A percentile compares a stretch with the other conserved stretches of the same genome.
Evolutionary conservation across 2,329 filamentous ascomycete genomes (phyloP).

Genomic region (Fusarium sp.): DNA sequence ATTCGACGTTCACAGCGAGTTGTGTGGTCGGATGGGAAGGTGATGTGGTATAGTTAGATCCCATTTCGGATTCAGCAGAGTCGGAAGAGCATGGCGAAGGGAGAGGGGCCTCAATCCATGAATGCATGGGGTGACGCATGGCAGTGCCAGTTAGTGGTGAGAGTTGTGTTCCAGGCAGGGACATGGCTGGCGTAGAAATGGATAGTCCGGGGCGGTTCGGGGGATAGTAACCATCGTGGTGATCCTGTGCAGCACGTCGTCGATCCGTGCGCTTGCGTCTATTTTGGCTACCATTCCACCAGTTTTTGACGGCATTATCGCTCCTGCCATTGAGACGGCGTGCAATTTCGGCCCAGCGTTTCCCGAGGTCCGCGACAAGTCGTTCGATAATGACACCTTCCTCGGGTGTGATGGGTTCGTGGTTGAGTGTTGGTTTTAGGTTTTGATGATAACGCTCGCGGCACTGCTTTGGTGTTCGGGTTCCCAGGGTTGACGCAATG

Average conservation of each 20-base stretch:
- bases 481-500: constrained; percentile 78
- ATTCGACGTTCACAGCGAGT: constrained; percentile 52
- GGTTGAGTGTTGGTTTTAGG: constrained; percentile 79
- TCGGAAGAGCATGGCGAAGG: constrained; percentile 53
- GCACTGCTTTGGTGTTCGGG: constrained; percentile 92
- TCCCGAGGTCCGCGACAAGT: constrained; percentile 80
- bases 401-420: constrained; percentile 75
- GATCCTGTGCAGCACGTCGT: constrained; percentile 44
- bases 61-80: constrained; percentile 71
- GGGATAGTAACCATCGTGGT: constrained; percentile 37
- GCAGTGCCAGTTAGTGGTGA: constrained; percentile 26
- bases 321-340: constrained; percentile 83
- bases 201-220: constrained; percentile 44
- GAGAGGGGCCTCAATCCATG: constrained; percentile 47
- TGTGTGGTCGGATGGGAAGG: constrained; percentile 53
- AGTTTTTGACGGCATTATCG: constrained; percentile 97
- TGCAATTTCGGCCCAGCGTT: constrained; percentile 93
- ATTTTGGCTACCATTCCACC: constrained; percentile 96
- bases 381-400: constrained; percentile 79
- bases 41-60: constrained; percentile 70
- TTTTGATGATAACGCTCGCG: constrained; percentile 95
- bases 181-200: constrained; percentile 34
- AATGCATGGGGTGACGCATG: constrained; percentile 33
- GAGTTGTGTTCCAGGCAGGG: constrained; percentile 22
- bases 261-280: constrained; percentile 67